Conservation (phyloP, 148 eudicot species). For the Rheum nobile region DNA sequence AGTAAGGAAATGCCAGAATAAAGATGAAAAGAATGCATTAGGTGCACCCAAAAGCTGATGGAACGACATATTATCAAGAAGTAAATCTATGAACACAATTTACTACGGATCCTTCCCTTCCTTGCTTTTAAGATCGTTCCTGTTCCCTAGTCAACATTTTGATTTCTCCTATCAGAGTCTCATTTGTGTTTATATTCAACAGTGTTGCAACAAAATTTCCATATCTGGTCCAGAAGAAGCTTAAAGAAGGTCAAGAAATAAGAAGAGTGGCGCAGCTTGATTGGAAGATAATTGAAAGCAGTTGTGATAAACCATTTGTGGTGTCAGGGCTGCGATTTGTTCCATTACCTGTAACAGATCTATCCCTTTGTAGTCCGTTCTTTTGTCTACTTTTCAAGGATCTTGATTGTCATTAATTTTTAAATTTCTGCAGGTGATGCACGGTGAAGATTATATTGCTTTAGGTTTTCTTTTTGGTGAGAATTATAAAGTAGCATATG, state of each 20-base stretch:
- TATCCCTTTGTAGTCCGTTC: constrained; percentile 4
- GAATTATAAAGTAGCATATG: constrained; percentile 61
- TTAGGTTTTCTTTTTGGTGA: constrained; percentile 83
- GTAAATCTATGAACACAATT: too few relatives aligned
- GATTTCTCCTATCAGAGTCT: not conserved
- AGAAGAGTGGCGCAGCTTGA: constrained; percentile 81
- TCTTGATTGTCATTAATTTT: not conserved
- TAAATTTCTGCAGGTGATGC: constrained; percentile 61
- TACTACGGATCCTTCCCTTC: not conserved
- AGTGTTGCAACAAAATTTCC: constrained; percentile 78
- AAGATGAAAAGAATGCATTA: not conserved
- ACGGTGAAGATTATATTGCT: constrained; percentile 91
- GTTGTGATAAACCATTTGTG: constrained; percentile 42
- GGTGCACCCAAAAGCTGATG: too few relatives aligned
- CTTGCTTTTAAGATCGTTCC: not conserved
- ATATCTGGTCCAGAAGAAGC: constrained; percentile 61
- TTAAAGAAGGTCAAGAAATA: constrained; percentile 77
- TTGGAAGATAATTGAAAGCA: constrained; percentile 53
- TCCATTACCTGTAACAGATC: constrained; percentile 59
- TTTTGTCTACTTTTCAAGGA: not conserved
- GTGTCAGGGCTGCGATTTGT: constrained; percentile 50
- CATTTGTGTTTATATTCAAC: constrained; percentile 13
- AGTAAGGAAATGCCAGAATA: not conserved
- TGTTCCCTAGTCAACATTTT: not conserved
- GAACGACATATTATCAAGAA: too few relatives aligned